phyloP scores from a whole-genome alignment of 129 eudicot species.

The Escallonia herrerae region DNA sequence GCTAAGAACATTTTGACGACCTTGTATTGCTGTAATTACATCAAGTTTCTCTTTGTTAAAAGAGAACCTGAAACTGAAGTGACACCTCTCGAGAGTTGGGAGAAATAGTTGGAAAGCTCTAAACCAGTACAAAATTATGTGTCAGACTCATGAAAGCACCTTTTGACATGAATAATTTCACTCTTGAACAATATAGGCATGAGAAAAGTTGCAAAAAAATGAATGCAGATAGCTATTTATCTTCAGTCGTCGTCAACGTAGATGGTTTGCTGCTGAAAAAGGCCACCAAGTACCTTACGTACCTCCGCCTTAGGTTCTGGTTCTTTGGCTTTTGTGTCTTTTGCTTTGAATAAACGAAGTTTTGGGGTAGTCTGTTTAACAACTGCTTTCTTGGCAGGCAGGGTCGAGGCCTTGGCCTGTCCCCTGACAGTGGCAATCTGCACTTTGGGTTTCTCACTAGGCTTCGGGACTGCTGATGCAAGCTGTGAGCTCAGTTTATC shows the following conservation, averaged over 20 bases:
- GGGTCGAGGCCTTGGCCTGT: conserved; percentile 73
- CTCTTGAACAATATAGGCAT: neutral
- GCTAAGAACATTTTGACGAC: too few species aligned
- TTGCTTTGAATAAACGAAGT: neutral
- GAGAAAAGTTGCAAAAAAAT: neutral
- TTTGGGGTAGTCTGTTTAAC: conserved; percentile 35
- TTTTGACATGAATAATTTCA: too few species aligned
- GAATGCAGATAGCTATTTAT: neutral
- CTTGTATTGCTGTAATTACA: too few species aligned
- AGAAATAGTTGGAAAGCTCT: too few species aligned
- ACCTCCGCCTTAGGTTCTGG: conserved; percentile 45
- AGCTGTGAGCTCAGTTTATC: conserved; percentile 65
- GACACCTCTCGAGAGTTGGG: too few species aligned
- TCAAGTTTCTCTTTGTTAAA: too few species aligned
- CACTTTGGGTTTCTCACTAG: conserved; percentile 52
- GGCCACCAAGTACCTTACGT: conserved; percentile 83
- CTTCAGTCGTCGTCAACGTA: conserved; percentile 63
- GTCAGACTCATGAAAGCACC: too few species aligned
- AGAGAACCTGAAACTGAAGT: too few species aligned
- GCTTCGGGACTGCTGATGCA: conserved; percentile 54
- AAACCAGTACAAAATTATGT: too few species aligned
- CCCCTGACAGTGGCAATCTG: conserved; percentile 87
- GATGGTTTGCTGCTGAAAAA: conserved; percentile 95
- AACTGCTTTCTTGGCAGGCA: conserved; percentile 73
- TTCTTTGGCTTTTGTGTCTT: conserved; percentile 39